Base-by-base conservation (phyloP, 2,329 filamentous ascomycete genomes). In the Exophiala sp. region DNA sequence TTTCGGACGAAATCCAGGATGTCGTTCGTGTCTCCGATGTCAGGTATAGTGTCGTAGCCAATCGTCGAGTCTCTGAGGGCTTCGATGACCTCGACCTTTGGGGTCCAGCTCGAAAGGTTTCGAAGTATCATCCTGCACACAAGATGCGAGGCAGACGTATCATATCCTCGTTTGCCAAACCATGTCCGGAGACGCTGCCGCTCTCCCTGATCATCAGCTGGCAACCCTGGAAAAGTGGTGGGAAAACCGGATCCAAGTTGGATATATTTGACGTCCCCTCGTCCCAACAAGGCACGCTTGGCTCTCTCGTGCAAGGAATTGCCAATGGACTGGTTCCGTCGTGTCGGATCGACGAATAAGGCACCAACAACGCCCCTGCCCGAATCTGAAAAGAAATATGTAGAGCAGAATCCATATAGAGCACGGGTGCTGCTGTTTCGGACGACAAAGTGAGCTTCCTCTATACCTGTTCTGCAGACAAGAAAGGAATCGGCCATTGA, bases 371-470 rank as follows among this genome's bases (percentile, higher is more conserved):
- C 86, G 12, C 89, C 90, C 4, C 84, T 85, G 5, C 80, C 80
- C 2, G 77, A 84, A 12, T 75, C 78, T 38, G 83, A 82, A 65
- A 88, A 83, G 67, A 83, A 91, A 67, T 95, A 96, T 0, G 91
- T 95, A 0, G 90, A 87, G 65, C 88, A 92, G 70, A 96, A 96
- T 1, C 91, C 91, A 65, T 95, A 96, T 0, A 96, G 74, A 0
- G 88, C 89, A 58, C 89, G 86, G 0, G 91, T 96, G 69, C 88
- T 95, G 72, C 89, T 95, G 68, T 96, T 96, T 18, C 91, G 83
- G 29, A 96, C 91, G 6, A 96, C 91, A 66, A 91, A 95, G 68
- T 96, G 91, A 0, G 84, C 77, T 69, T 95, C 90, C 49, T 88
- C 82, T 21, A 95, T 79, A 44, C 85, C 84, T 84, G 59, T 79